These are phyloP conservation scores for Elsinoe arachidis DNA, from an alignment of 2,329 filamentous ascomycete species.

Conservation along the genomic window DNA sequence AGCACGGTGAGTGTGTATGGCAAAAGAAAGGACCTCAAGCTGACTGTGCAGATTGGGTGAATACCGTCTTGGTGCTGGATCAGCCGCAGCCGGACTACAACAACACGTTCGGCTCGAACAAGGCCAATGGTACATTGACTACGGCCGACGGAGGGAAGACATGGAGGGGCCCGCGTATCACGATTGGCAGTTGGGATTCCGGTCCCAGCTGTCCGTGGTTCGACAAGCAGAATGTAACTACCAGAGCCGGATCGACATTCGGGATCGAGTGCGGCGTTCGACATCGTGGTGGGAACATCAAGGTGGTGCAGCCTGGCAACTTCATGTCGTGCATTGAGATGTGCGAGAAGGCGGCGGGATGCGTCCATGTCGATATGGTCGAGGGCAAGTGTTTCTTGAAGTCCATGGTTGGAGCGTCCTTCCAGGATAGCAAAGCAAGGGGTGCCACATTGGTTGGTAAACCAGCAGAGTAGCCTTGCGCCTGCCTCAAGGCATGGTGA, in stretches of 20 bases:
- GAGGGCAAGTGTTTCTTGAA: slow-evolving; percentile 1
- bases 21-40: not conserved
- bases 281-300: not conserved
- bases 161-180: not conserved
- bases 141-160: slow-evolving; percentile 6
- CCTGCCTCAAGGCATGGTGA: no score
- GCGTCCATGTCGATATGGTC: not conserved
- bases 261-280: not conserved
- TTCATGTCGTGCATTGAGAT: slow-evolving; percentile 1
- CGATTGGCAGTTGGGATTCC: not conserved
- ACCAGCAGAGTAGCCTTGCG: not conserved
- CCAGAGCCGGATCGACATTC: not conserved
- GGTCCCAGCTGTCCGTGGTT: slow-evolving; percentile 2
- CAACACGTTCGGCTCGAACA: slow-evolving; percentile 6
- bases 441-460: not conserved
- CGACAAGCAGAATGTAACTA: not conserved
- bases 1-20: slow-evolving; percentile 32
- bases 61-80: slow-evolving; percentile 12
- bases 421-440: not conserved
- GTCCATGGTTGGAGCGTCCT: not conserved
- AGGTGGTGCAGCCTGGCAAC: not conserved
- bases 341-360: not conserved
- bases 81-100: slow-evolving; percentile 33
- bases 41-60: slow-evolving; percentile 5
- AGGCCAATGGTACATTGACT: slow-evolving; percentile 8